These are phyloP conservation scores for Brassica cretica DNA, from an alignment of 345 rosid species.

Conservation along the genomic window DNA sequence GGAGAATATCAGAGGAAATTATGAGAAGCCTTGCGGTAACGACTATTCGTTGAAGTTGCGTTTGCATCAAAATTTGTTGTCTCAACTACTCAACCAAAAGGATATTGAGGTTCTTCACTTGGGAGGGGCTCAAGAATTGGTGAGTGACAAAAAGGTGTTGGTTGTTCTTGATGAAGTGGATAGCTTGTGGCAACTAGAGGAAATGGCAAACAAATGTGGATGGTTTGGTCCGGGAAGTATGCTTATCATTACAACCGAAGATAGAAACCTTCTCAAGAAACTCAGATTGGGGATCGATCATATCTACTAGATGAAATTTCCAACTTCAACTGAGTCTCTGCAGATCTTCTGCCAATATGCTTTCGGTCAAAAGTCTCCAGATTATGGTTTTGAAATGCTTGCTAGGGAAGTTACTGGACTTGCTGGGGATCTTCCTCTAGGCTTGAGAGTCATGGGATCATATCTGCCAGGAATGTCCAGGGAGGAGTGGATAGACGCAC, in stretches of 20 bases:
- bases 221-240: not conserved
- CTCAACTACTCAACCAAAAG: not conserved
- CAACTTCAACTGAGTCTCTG: not conserved
- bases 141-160: not conserved
- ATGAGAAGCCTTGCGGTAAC: not conserved
- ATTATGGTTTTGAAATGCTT: not conserved
- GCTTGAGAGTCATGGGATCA: not conserved
- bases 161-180: conserved; percentile 4
- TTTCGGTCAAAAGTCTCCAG: not conserved
- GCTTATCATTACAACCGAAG: not conserved
- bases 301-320: not conserved
- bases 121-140: not conserved
- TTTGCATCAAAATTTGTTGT: not conserved
- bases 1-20: not conserved
- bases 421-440: not conserved
- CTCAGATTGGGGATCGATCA: not conserved
- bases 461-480: not conserved
- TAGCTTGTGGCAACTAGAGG: conserved; percentile 1
- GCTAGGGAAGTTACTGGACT: not conserved
- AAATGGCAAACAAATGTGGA: not conserved
- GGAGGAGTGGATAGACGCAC: not conserved
- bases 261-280: not conserved
- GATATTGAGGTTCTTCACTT: not conserved
- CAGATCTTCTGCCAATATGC: not conserved
- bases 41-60: not conserved